Evolutionary conservation across 2,329 filamentous ascomycete species (phyloP).

Genomic region (Cryphonectria carpinicola): DNA sequence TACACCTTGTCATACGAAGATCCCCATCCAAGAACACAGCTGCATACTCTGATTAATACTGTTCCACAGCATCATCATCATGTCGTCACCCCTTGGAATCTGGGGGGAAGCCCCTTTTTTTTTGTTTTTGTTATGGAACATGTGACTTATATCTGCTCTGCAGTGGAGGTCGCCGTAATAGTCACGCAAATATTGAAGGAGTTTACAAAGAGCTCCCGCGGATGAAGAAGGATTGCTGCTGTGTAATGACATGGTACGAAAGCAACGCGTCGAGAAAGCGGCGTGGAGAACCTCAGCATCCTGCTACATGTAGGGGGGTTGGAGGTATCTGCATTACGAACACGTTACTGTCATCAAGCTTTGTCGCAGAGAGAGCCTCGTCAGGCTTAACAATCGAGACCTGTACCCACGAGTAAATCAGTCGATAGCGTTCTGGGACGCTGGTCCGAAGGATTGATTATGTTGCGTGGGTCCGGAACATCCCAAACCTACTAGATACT

Average conservation of each 20-base stretch:
- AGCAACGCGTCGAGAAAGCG: neutral
- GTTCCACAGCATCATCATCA: neutral
- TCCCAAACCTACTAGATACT: neutral
- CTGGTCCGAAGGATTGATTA: neutral
- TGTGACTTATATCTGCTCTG: slow-evolving; percentile 1
- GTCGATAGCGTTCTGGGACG: neutral
- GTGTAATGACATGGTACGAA: neutral
- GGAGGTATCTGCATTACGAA: neutral
- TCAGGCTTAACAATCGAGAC: neutral
- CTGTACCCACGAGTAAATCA: neutral
- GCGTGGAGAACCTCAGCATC: neutral
- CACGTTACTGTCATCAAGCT: neutral
- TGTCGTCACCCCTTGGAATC: neutral
- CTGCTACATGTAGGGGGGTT: neutral
- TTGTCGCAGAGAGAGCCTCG: neutral
- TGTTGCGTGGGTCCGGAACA: neutral
- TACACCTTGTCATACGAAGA: neutral
- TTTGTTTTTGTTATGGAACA: neutral
- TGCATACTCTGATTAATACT: neutral
- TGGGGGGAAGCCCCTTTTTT: neutral
- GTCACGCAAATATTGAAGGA: neutral
- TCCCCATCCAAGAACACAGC: neutral
- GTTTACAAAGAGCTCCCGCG: neutral
- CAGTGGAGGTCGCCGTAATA: neutral
- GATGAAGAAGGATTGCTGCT: neutral